Evolutionary conservation across 2,329 filamentous ascomycete species (phyloP).

Genomic region (Pyrenophora seminiperda): DNA sequence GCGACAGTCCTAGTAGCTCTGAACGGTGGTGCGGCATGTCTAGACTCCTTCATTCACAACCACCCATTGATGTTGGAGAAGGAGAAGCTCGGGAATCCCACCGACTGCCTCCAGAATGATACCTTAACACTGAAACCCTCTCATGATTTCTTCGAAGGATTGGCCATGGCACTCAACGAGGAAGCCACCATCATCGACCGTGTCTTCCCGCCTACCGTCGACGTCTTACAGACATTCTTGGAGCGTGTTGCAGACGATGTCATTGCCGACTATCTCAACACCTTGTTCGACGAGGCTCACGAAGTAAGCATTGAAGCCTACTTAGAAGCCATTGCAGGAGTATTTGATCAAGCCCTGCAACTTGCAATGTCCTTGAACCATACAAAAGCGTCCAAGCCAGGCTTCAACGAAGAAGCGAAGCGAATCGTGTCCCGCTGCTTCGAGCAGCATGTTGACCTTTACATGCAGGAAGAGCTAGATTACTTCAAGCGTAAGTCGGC

Average conservation of each 20-base stretch:
- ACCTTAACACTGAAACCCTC: slow-evolving; percentile 77
- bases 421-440: slow-evolving; percentile 75
- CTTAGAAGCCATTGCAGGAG: slow-evolving; percentile 81
- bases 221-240: slow-evolving; percentile 78
- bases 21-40: slow-evolving; percentile 76
- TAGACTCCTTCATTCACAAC: slow-evolving; percentile 87
- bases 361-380: slow-evolving; percentile 74
- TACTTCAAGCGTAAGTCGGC: slow-evolving; percentile 80
- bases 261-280: slow-evolving; percentile 82
- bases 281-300: slow-evolving; percentile 86
- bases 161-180: slow-evolving; percentile 79
- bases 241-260: slow-evolving; percentile 82
- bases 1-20: slow-evolving; percentile 82
- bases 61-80: slow-evolving; percentile 81
- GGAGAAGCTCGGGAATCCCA: slow-evolving; percentile 71
- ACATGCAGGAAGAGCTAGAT: slow-evolving; percentile 88
- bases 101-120: slow-evolving; percentile 82
- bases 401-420: slow-evolving; percentile 68
- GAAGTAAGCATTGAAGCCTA: slow-evolving; percentile 76
- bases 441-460: slow-evolving; percentile 91
- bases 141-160: slow-evolving; percentile 75
- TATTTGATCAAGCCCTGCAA: slow-evolving; percentile 83
- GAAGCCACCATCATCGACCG: slow-evolving; percentile 79
- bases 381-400: slow-evolving; percentile 65
- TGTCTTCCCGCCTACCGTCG: slow-evolving; percentile 74